These are phyloP conservation scores for Serendipita sp. DNA, from an alignment of 768 basidiomycete species.

Conservation along the genomic window DNA sequence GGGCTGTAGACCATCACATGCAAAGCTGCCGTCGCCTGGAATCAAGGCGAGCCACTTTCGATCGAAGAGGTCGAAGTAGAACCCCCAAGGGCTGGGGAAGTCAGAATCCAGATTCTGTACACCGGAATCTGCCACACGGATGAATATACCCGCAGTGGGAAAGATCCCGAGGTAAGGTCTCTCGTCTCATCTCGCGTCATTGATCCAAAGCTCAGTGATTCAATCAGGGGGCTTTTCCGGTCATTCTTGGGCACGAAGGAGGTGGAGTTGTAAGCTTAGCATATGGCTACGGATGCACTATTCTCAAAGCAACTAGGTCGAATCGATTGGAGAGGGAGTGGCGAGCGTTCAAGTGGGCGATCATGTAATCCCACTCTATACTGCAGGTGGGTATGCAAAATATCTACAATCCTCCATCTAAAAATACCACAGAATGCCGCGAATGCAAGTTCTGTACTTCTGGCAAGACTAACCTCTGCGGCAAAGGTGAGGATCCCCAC, in stretches of 20 bases:
- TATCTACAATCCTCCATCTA: neutral
- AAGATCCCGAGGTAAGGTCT: conserved; percentile 69
- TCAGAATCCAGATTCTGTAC: conserved; percentile 81
- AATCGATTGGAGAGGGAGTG: conserved; percentile 96
- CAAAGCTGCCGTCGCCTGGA: conserved; percentile 95
- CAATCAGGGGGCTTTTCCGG: conserved; percentile 66
- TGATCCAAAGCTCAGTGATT: conserved; percentile 9
- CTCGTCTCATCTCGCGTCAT: neutral
- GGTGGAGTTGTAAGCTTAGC: conserved; percentile 56
- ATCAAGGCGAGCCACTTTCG: conserved; percentile 66
- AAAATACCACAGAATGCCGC: conserved; percentile 48
- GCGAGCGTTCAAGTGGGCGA: conserved; percentile 68
- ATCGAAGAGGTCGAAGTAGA: conserved; percentile 89
- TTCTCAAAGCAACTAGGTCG: conserved; percentile 41
- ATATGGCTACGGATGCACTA: neutral
- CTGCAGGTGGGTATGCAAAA: conserved; percentile 44
- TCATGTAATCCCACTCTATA: conserved; percentile 94
- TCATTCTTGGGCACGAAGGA: conserved; percentile 90
- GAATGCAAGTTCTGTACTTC: conserved; percentile 99
- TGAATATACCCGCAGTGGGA: conserved; percentile 90
- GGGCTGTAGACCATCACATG: conserved; percentile 40
- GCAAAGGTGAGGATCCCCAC: conserved; percentile 42
- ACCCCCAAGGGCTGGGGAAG: conserved; percentile 79
- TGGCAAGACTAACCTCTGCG: conserved; percentile 97
- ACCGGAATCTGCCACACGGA: conserved; percentile 98